These are phyloP conservation scores for Asterionellopsis glacialis DNA, from an alignment of 108 stramenopile genomes.

Conservation along the genomic window DNA sequence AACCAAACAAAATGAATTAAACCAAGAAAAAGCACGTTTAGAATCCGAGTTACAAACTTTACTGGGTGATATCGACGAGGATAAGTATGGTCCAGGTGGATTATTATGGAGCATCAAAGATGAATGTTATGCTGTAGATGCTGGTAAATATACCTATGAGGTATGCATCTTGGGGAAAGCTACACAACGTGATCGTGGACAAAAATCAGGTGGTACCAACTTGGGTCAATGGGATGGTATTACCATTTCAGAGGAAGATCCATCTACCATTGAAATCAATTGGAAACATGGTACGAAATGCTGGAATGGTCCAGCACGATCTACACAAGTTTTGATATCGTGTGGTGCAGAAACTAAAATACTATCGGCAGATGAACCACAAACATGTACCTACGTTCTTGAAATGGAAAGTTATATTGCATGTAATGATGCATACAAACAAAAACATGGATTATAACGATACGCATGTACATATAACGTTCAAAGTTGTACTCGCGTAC, in stretches of 20 bases:
- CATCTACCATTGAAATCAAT: slow-evolving; percentile 38
- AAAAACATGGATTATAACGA: neutral
- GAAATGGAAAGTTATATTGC: slow-evolving; percentile 77
- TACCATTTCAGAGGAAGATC: slow-evolving; percentile 11
- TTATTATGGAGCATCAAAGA: slow-evolving; percentile 53
- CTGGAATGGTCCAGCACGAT: slow-evolving; percentile 80
- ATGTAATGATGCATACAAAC: slow-evolving; percentile 62
- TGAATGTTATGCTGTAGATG: slow-evolving; percentile 49
- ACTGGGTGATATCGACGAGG: slow-evolving; percentile 42
- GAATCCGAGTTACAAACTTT: slow-evolving; percentile 25
- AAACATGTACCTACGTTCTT: slow-evolving; percentile 75
- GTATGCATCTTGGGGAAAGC: slow-evolving; percentile 64
- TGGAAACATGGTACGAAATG: slow-evolving; percentile 72
- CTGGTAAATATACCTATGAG: slow-evolving; percentile 82
- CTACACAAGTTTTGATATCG: slow-evolving; percentile 57
- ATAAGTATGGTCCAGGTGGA: slow-evolving; percentile 53
- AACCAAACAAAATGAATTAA: slow-evolving; percentile 11
- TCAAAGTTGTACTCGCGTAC: too few relatives aligned
- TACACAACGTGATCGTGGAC: slow-evolving; percentile 51
- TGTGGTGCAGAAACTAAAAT: slow-evolving; percentile 69
- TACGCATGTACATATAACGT: too few relatives aligned
- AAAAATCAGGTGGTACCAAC: slow-evolving; percentile 35
- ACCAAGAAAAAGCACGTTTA: slow-evolving; percentile 14
- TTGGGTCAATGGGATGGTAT: slow-evolving; percentile 48
- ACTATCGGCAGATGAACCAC: slow-evolving; percentile 74